These are phyloP conservation scores for Hirsutella rhossiliensis DNA, from an alignment of 2,329 filamentous ascomycete species.

Conservation along the genomic window DNA sequence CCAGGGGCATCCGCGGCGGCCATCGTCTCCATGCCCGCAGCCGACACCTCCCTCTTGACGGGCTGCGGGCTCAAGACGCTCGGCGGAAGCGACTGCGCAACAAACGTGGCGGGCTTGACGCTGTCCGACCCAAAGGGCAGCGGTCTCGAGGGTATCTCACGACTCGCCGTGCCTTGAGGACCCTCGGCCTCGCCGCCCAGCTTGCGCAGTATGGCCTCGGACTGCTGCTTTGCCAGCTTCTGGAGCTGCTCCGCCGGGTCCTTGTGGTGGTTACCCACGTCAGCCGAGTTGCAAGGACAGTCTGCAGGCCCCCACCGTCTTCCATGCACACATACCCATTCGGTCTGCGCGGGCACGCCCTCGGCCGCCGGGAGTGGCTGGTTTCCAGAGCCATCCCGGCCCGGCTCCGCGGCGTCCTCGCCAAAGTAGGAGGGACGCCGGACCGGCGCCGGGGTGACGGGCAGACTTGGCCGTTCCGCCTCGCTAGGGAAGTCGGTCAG, in stretches of 20 bases:
- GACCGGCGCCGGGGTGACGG: slow-evolving; percentile 79
- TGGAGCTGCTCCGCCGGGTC: slow-evolving; percentile 60
- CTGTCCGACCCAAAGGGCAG: slow-evolving; percentile 42
- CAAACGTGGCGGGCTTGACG: slow-evolving; percentile 12
- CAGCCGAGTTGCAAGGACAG: slow-evolving; percentile 44
- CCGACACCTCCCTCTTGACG: neutral
- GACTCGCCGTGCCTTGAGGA: slow-evolving; percentile 6
- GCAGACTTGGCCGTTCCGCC: slow-evolving; percentile 72
- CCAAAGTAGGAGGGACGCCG: slow-evolving; percentile 55
- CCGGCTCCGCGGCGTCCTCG: slow-evolving; percentile 22
- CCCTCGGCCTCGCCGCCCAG: slow-evolving; percentile 25
- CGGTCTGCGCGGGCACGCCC: slow-evolving; percentile 75
- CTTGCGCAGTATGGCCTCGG: slow-evolving; percentile 44
- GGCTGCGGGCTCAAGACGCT: slow-evolving; percentile 4
- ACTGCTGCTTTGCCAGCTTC: slow-evolving; percentile 56
- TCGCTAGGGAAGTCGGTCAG: slow-evolving; percentile 82
- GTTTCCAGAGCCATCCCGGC: slow-evolving; percentile 35
- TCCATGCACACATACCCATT: slow-evolving; percentile 80
- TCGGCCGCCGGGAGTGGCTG: slow-evolving; percentile 60
- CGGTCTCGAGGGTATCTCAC: slow-evolving; percentile 34
- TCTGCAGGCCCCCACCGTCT: slow-evolving; percentile 34
- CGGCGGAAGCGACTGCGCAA: slow-evolving; percentile 8
- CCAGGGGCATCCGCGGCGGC: too few relatives aligned
- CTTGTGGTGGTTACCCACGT: slow-evolving; percentile 40
- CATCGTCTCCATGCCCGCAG: too few relatives aligned